These are phyloP conservation scores for Hygrophorus pudorinus DNA, from an alignment of 768 basidiomycete species.

Conservation along the genomic window DNA sequence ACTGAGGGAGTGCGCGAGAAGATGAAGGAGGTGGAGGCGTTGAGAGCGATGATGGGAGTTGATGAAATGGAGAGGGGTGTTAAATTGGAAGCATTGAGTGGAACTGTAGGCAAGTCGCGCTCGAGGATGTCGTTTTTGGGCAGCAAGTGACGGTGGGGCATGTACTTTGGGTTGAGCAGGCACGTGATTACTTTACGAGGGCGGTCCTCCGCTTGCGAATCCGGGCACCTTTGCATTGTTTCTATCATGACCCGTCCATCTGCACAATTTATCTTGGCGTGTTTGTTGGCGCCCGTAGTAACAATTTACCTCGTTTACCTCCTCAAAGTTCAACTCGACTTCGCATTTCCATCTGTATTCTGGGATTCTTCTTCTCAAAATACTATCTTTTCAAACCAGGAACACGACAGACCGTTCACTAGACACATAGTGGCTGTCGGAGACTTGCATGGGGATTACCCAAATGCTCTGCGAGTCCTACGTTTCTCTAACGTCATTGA, in stretches of 20 bases:
- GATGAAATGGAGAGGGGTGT: slow-evolving; percentile 62
- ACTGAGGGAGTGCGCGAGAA: slow-evolving; percentile 61
- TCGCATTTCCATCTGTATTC: too few relatives aligned
- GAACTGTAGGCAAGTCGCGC: background rate
- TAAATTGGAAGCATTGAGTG: slow-evolving; percentile 30
- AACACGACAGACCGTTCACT: slow-evolving; percentile 18
- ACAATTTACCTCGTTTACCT: too few relatives aligned
- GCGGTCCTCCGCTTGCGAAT: too few relatives aligned
- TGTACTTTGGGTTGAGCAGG: too few relatives aligned
- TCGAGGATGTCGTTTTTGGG: background rate
- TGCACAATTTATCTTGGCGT: too few relatives aligned
- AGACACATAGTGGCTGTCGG: slow-evolving; percentile 79
- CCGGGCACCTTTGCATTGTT: too few relatives aligned
- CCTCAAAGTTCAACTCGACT: too few relatives aligned
- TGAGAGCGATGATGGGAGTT: slow-evolving; percentile 53
- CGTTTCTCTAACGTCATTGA: slow-evolving; percentile 74
- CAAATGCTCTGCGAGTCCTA: slow-evolving; percentile 71
- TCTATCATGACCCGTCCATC: too few relatives aligned
- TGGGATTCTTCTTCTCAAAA: too few relatives aligned
- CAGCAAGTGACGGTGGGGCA: too few relatives aligned
- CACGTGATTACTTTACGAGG: too few relatives aligned
- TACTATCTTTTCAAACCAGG: background rate
- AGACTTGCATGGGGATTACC: slow-evolving; percentile 84
- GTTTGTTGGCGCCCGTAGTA: too few relatives aligned
- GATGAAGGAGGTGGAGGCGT: slow-evolving; percentile 60